Evolutionary conservation across 768 basidiomycete genomes (phyloP).

Genomic region (Psilocybe cubensis): DNA sequence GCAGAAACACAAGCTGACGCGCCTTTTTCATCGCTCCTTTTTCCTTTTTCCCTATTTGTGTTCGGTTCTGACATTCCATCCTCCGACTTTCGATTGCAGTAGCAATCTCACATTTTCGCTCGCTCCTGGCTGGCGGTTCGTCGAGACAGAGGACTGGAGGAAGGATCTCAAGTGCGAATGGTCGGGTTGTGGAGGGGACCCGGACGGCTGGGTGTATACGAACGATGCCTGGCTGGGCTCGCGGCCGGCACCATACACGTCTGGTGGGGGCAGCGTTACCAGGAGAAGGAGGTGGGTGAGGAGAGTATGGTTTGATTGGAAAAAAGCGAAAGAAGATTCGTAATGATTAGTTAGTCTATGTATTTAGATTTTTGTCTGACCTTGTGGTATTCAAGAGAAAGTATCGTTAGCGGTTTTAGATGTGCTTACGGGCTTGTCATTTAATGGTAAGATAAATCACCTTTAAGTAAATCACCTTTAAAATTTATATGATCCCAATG

Average conservation of each 20-base stretch:
- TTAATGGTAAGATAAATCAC: too few relatives aligned
- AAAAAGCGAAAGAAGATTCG: conserved; percentile 15
- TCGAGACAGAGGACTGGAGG: conserved; percentile 80
- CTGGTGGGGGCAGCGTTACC: conserved; percentile 55
- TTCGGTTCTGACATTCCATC: not conserved
- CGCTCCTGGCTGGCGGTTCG: conserved; percentile 74
- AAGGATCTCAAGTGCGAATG: conserved; percentile 64
- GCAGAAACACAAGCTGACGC: not conserved
- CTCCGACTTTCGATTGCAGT: conserved; percentile 40
- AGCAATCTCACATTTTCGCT: conserved; percentile 84
- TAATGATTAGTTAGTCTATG: not conserved
- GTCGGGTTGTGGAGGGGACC: conserved; percentile 44
- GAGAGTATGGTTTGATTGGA: conserved; percentile 59
- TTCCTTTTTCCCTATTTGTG: not conserved
- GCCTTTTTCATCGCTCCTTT: not conserved
- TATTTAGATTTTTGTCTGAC: not conserved
- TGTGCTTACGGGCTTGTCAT: too few relatives aligned
- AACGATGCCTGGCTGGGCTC: conserved; percentile 75
- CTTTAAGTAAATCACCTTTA: too few relatives aligned
- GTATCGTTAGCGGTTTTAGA: too few relatives aligned
- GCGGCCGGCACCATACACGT: conserved; percentile 42
- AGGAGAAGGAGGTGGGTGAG: conserved; percentile 72
- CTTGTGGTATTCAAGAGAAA: too few relatives aligned
- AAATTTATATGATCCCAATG: too few relatives aligned
- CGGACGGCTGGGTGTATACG: conserved; percentile 79